Evolutionary conservation across 768 basidiomycete genomes (phyloP), one percentile per base, ranked within the genome.

Genomic region (Amanita phalloides): DNA sequence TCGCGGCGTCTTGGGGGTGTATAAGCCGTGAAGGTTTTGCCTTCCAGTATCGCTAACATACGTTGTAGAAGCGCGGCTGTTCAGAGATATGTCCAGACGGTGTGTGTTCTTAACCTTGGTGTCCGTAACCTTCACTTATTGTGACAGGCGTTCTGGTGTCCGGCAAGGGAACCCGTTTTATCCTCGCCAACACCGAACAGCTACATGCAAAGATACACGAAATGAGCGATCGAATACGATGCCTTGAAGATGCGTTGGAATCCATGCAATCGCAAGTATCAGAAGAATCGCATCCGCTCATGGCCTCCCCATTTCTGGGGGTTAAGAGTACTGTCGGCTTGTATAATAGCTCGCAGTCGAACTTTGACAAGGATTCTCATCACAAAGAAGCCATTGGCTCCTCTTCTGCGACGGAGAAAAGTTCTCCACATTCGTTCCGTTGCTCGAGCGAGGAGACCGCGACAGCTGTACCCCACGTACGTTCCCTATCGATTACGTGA

Each of bases 11-110:
- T 52, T 23, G 37, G 3, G 6, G 10, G 9, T 21, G 47, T 35
- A 17, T 36, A 20, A 17, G 46, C 26, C 44, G 30, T 52, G 32
- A 46, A 44, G 25, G 35, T 53, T 23, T 41, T 36, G 32, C 30
- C 28, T 21, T 14, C 37, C 20, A 25, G 9, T 25, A 21, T 36
- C 32, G 43, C 49, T 48, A 23, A 49, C 49, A 37, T 17, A 45
- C 54, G 53, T 30, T 66, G 61, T 58, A 78, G 59, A 81, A 82
- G 70, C 74, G 81, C 35, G 79, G 83, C 1, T 81, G 79, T 53
- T 76, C 79, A 13, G 79, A 81, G 59, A 82, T 82, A 56, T 82
- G 81, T 59, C 81, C 81, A 20, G 77, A 80, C 59, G 81, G 80
- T 79, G 49, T n/a, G 67, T 56, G 14, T 20, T 45, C 14, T 43